phyloP scores from a whole-genome alignment of 1,139 yeast genomes.

The Pichia sp. region DNA sequence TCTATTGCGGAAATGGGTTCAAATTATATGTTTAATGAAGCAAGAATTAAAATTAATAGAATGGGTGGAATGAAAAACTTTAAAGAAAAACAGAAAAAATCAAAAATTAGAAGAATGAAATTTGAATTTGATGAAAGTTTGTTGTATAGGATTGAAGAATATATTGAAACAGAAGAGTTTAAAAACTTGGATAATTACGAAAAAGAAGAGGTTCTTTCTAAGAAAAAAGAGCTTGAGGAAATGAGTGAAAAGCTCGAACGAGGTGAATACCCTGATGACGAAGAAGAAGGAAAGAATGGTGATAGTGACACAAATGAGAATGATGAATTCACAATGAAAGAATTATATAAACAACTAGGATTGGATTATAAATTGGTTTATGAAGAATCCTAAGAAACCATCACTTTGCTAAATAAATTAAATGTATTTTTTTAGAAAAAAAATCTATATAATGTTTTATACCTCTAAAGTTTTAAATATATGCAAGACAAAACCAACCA shows the following conservation, averaged over 20 bases:
- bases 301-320: not conserved
- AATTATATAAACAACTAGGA: slow-evolving; percentile 35
- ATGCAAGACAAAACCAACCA: not conserved
- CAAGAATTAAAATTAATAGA: slow-evolving; percentile 34
- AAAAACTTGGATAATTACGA: slow-evolving; percentile 22
- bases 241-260: slow-evolving; percentile 26
- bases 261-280: slow-evolving; percentile 19
- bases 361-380: slow-evolving; percentile 36
- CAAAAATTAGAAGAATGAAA: slow-evolving; percentile 29
- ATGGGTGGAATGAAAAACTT: slow-evolving; percentile 43
- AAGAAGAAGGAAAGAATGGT: slow-evolving; percentile 25
- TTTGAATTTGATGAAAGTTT: slow-evolving; percentile 33
- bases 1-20: slow-evolving; percentile 39
- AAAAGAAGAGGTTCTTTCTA: slow-evolving; percentile 18
- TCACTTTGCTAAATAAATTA: not conserved
- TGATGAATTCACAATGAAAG: slow-evolving; percentile 37
- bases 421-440: not conserved
- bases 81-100: slow-evolving; percentile 30
- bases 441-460: not conserved
- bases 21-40: slow-evolving; percentile 36
- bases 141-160: slow-evolving; percentile 25
- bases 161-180: slow-evolving; percentile 29
- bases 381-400: not conserved
- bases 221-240: slow-evolving; percentile 30
- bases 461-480: not conserved